Base-by-base conservation (phyloP, 306 rosid genomes). In the Cercis canadensis region DNA sequence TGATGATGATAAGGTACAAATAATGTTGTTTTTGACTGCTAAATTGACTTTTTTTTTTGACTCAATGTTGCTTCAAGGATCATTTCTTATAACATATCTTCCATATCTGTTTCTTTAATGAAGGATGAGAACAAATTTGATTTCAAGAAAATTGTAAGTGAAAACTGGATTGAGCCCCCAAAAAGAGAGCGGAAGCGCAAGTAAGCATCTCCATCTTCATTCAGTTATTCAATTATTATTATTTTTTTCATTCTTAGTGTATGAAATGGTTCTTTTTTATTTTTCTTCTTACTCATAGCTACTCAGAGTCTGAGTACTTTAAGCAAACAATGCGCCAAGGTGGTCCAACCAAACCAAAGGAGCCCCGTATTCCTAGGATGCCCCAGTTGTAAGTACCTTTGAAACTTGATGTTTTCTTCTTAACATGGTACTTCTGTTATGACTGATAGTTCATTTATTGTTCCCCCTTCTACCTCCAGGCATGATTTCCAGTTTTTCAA, bases 241-340 rank as follows among this genome's bases (percentile, higher is more conserved):
- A 2, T 5, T 37, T 57, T 51, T 32, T 62, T 61, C 15, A 32
- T 16, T 54, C 39, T 16, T 57, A 41, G 50, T 55, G 76, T 63
- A 8, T 54, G 15, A 74, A 54, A 46, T 74, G 9, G 29, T 73
- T 51, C n/a, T 32, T 81, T n/a, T 13, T 39, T 56, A 33, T 31
- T 57, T 29, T 62, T 51, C 75, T 75, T 11, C 44, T n/a, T 65
- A 64, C 47, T 70, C 11, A 2, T 44, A 94, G 99, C 83, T 94
- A 94, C 86, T 94, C 99, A 3, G 99, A 94, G 67, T 86, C 96
- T 31, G 99, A 94, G 68, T 94, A 94, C 74, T 94, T 94, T 73
- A 94, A 94, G 82, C 99, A 94, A 87, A 91, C 99, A 76, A 49
- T 94, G 97, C 96, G 99, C 29, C 99, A 94, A 83, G 95, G 97